Base-by-base conservation (phyloP, 2,329 filamentous ascomycete species). In the Trichoderma hamatum region DNA sequence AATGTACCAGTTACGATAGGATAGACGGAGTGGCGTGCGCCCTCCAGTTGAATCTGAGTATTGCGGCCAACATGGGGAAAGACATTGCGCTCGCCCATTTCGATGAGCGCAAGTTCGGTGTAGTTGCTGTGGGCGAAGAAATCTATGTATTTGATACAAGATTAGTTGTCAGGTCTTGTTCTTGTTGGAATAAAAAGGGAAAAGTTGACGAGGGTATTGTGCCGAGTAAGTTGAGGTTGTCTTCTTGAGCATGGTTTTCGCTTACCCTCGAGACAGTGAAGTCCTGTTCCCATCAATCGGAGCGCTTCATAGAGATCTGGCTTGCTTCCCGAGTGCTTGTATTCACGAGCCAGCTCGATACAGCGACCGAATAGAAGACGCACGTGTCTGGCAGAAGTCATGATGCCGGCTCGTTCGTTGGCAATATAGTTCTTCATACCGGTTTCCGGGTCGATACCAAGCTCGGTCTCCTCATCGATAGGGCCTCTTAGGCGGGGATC, bases 71-170 rank as follows among this genome's bases (percentile, higher is more conserved):
- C 92, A 76, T 97, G 94, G 30, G 95, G 93, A 79, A 97, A 97
- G 70, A 97, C 82, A 70, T 92, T 87, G 6, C 82, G 84, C 80
- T 96, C 93, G 63, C 93, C 94, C 75, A 97, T 81, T 78, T 97
- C 94, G 74, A 96, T 94, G 59, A 97, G 85, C 69, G 92, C 92
- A 69, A 97, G 87, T 79, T 97, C 94, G 16, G 86, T 89, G 81
- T 97, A 97, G 84, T 97, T 97, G 78, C 93, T 96, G 81, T 97
- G 95, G 19, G 94, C 95, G 66, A 94, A 90, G 82, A 90, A 98
- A 78, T 97, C 94, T 88, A 66, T 34, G 39, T 24, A 51, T 13
- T 36, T 19, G 30, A 13, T 16, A 19, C 3, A 7, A 43, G 6
- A 24, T 64, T 26, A 64, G 34, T 19, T 13, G 6, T 26, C 19